These are phyloP conservation scores for Brettanomyces naardenensis DNA, from an alignment of 805 yeast species.

Conservation along the genomic window DNA sequence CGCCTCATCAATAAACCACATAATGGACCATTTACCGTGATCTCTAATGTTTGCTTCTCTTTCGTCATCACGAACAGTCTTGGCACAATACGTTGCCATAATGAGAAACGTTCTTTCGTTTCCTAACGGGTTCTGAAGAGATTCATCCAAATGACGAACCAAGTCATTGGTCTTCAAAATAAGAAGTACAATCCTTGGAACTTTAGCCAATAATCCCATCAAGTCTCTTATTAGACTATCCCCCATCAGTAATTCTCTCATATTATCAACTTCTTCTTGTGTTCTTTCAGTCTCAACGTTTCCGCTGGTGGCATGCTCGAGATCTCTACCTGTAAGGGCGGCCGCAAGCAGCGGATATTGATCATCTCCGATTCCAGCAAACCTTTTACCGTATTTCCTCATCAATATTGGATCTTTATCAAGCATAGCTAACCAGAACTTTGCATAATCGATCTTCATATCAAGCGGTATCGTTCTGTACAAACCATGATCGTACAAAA, in stretches of 20 bases:
- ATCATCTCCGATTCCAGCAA: constrained; percentile 71
- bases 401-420: constrained; percentile 60
- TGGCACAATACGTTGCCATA: constrained; percentile 85
- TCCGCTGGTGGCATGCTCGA: constrained; percentile 61
- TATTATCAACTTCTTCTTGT: constrained; percentile 54
- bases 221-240: constrained; percentile 63
- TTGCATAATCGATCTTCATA: constrained; percentile 77
- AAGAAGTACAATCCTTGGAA: constrained; percentile 81
- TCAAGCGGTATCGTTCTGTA: constrained; percentile 76
- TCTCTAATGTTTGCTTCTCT: constrained; percentile 5
- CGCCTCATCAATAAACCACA: constrained; percentile 21
- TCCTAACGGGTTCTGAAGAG: constrained; percentile 74
- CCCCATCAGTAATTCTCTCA: constrained; percentile 56
- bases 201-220: constrained; percentile 67
- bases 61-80: constrained; percentile 65
- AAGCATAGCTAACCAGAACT: constrained; percentile 84
- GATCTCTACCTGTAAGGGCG: constrained; percentile 92
- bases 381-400: constrained; percentile 64
- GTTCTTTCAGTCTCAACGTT: constrained; percentile 50
- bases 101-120: constrained; percentile 82
- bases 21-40: constrained; percentile 12
- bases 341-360: constrained; percentile 83
- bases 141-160: constrained; percentile 82
- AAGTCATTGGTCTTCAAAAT: constrained; percentile 92
- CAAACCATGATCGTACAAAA: constrained; percentile 91